Evolutionary conservation across 768 basidiomycete species (phyloP), one percentile per base, ranked within the genome.

Genomic region (Naganishia randhawae): DNA sequence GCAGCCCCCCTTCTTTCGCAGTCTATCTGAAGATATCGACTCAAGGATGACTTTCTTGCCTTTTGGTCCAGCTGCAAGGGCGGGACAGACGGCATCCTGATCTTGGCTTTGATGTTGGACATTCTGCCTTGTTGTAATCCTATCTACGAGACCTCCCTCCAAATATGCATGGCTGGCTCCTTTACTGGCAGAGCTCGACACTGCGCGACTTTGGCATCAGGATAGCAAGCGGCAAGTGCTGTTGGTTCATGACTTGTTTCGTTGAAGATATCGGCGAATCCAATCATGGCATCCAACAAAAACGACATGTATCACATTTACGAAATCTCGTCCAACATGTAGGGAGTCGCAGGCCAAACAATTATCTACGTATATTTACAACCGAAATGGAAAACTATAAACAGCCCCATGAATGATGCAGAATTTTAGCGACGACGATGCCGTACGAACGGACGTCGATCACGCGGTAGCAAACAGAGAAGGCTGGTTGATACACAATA

Each of bases 21-120:
- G 66, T 57, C 66, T 68, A 11, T 69, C 74, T 14, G 75, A 76
- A 41, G 75, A 76, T 17, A 39, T 70, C 17, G 74, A 78, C 63
- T 71, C 73, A 10, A 63, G 74, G 51, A 74, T 76, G 74, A 73
- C 71, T 14, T 77, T 75, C 68, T 68, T 74, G n/a, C 69, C 69
- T 14, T 55, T 69, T 22, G 69, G 69, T 41, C 69, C 69, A 32
- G 68, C 63, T 3, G 68, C 61, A 19, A 33, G 55, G 9, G 33
- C 50, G 42, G 17, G 22, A 17, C 48, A 16, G 22, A 10, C 32
- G 35, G 51, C 27, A 33, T 48, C 48, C 22, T 6, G 14, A 42
- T 11, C 13, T 11, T 48, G n/a, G 7, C 3, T 7, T 48, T 4
- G 4, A 48, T 17, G 45, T n/a, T n/a, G n/a, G n/a, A 48, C 45